Evolutionary conservation across 306 rosid genomes (phyloP).

Genomic region (Vigna mungo): DNA sequence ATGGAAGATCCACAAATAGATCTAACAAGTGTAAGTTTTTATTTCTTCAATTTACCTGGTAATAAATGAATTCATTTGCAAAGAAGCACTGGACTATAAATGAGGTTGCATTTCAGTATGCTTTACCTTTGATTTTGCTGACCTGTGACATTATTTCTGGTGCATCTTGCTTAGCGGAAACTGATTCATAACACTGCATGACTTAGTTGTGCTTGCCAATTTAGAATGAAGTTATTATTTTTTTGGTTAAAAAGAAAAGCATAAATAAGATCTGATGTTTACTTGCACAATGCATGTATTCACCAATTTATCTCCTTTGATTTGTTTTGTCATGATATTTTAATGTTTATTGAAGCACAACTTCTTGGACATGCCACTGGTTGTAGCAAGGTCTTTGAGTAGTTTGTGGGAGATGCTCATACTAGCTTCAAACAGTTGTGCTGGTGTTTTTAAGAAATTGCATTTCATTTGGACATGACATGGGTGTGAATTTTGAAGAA

Average conservation of each 20-base stretch:
- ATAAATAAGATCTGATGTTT: conserved; percentile 30
- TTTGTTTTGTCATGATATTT: conserved; percentile 11
- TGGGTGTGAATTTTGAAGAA: background rate
- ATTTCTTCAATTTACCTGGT: conserved; percentile 24
- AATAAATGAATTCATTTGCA: conserved; percentile 36
- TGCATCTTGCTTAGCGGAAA: conserved; percentile 30
- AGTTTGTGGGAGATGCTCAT: conserved; percentile 9
- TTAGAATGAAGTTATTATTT: conserved; percentile 16
- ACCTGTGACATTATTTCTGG: conserved; percentile 20
- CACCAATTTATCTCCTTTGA: conserved; percentile 1
- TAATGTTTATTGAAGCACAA: background rate
- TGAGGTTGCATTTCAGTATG: conserved; percentile 6
- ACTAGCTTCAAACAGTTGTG: conserved; percentile 3
- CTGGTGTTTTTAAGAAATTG: conserved; percentile 6
- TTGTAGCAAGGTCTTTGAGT: background rate
- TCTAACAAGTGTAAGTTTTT: conserved; percentile 78
- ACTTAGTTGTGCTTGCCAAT: conserved; percentile 18
- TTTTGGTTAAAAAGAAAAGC: conserved; percentile 8
- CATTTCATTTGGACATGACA: conserved; percentile 10
- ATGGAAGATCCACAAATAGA: conserved; percentile 97
- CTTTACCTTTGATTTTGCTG: conserved; percentile 33
- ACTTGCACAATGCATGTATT: conserved; percentile 6
- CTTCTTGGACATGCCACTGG: conserved; percentile 19
- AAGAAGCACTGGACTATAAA: background rate
- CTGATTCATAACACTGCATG: conserved; percentile 10